These are phyloP conservation scores for Penstemon eatonii DNA, from an alignment of 257 asterid species.

Conservation along the genomic window DNA sequence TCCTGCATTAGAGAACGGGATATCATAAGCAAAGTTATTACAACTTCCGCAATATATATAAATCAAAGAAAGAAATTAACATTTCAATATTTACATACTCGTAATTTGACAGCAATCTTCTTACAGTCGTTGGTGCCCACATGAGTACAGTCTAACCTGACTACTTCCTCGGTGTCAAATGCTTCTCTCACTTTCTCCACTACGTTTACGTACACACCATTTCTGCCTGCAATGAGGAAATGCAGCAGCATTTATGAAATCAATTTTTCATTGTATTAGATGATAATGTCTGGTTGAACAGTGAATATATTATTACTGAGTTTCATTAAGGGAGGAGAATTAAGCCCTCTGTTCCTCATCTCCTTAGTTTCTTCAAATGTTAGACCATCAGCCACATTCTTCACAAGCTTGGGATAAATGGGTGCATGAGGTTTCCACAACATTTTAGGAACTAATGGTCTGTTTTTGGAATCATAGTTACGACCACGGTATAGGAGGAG, in stretches of 20 bases:
- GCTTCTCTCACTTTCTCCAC: slow-evolving; percentile 74
- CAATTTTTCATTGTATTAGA: background rate
- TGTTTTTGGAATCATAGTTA: slow-evolving; percentile 56
- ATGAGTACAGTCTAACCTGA: slow-evolving; percentile 72
- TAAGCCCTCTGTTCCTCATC: slow-evolving; percentile 72
- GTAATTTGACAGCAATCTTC: slow-evolving; percentile 80
- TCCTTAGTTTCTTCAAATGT: slow-evolving; percentile 82
- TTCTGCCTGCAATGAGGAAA: slow-evolving; percentile 57
- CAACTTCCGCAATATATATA: background rate
- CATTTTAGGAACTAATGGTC: slow-evolving; percentile 66
- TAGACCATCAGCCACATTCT: slow-evolving; percentile 75
- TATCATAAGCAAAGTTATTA: background rate
- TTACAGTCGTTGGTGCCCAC: slow-evolving; percentile 90
- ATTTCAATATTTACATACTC: slow-evolving; percentile 45
- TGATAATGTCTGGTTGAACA: background rate
- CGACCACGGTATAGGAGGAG: slow-evolving; percentile 74
- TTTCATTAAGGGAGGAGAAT: slow-evolving; percentile 72
- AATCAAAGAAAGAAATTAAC: background rate
- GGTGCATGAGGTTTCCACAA: slow-evolving; percentile 85
- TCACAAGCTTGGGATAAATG: slow-evolving; percentile 87
- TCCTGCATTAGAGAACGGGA: slow-evolving; percentile 47
- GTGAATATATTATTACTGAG: slow-evolving; percentile 47
- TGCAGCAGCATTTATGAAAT: slow-evolving; percentile 13
- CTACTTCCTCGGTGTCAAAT: slow-evolving; percentile 70
- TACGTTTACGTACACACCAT: slow-evolving; percentile 84